These are phyloP conservation scores for Lodderomyces oxycetoniae DNA, from an alignment of 1,139 yeast species.

Conservation along the genomic window DNA sequence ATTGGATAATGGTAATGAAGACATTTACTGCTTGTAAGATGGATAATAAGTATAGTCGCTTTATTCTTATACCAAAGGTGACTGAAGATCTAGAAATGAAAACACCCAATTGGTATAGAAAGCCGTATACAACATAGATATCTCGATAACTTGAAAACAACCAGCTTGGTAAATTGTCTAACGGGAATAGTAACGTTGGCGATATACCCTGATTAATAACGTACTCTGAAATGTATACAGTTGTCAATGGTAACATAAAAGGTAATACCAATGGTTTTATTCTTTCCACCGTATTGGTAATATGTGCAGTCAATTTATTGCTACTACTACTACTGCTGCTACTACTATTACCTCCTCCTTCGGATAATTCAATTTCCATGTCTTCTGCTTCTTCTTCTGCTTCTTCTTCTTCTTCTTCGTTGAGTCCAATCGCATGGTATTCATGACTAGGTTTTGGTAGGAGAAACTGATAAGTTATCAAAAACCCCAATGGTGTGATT, in stretches of 20 bases:
- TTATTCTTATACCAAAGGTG: slow-evolving; percentile 54
- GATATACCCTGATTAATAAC: slow-evolving; percentile 87
- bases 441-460: slow-evolving; percentile 21
- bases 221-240: slow-evolving; percentile 85
- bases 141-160: slow-evolving; percentile 67
- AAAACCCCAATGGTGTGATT: slow-evolving; percentile 34
- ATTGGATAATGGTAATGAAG: slow-evolving; percentile 54
- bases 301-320: slow-evolving; percentile 1
- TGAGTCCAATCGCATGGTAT: slow-evolving; percentile 9
- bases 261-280: slow-evolving; percentile 56
- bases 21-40: slow-evolving; percentile 67
- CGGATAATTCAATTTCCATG: no score
- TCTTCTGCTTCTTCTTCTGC: neutral
- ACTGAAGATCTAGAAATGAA: slow-evolving; percentile 85
- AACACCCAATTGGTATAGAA: slow-evolving; percentile 87
- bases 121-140: slow-evolving; percentile 89
- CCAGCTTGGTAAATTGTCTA: slow-evolving; percentile 58
- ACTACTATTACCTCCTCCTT: no score
- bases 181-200: slow-evolving; percentile 78
- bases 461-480: slow-evolving; percentile 24
- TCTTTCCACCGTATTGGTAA: slow-evolving; percentile 33
- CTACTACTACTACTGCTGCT: neutral
- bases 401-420: neutral
- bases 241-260: slow-evolving; percentile 74
- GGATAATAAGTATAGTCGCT: slow-evolving; percentile 57